Base-by-base conservation (phyloP, 148 eudicot genomes). In the Cornus kousa region DNA sequence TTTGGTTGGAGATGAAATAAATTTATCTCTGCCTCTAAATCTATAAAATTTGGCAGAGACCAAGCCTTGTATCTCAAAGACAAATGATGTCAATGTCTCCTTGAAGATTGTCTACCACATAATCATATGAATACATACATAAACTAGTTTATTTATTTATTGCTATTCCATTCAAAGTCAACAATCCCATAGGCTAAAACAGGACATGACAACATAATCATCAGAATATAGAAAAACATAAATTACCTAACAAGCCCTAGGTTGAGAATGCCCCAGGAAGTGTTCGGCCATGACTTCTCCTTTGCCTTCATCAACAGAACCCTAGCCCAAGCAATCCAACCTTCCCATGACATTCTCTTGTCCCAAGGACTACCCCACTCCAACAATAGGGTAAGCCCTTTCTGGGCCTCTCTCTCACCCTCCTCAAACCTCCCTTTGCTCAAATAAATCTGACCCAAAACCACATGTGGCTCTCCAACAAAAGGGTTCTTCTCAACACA, bases 351-450 rank as follows among this genome's bases (percentile, higher is more conserved):
- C 88, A 82, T 92, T 78, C 99, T 89, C 89, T 96, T 96, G 77
- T 96, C 99, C 99, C 99, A 96, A 32, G 98, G 94, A 73, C 94
- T 90, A 23, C 91, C 99, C 99, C 99, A 96, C 71, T 93, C 91
- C 37, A 96, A 60, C 86, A 96, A 62, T 16, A 92, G 81, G 0
- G 66, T 84, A 24, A 93, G 70, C 69, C 99, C 99, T 70, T 74
- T 86, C 86, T 84, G 87, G 20, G 87, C 89, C 85, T 78, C 92
- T 33, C 28, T 77, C 80, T 87, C 89, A 0, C 90, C 98, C 73
- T 91, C 93, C 80, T 96, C 98, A 75, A 81, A 96, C 89, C 89
- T 83, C 69, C 86, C 94, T 69, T 77, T 81, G 20, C 84, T 80
- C 78, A 90, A 62, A 77, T 91, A 96, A 20, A 89, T 53, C 87